phyloP scores from a whole-genome alignment of 768 basidiomycete genomes.

The Boletus reticulatus region DNA sequence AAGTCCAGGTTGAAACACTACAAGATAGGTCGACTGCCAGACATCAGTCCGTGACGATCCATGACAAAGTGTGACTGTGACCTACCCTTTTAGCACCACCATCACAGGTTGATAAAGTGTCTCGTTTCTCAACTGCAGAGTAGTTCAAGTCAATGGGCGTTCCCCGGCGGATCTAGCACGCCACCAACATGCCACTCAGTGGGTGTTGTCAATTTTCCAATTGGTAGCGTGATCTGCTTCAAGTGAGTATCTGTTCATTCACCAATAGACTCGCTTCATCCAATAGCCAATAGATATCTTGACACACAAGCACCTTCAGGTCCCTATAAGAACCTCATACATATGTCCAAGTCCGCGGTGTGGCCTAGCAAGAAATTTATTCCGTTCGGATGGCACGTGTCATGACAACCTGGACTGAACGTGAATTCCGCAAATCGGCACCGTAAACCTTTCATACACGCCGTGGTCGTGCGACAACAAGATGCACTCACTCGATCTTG shows the following conservation, averaged over 20 bases:
- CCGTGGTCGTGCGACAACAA: conserved; percentile 6
- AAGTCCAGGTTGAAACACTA: no score
- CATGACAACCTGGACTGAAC: neutral
- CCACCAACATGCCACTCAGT: neutral
- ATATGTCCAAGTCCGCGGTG: conserved; percentile 21
- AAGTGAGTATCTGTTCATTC: conserved; percentile 6
- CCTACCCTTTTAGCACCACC: no score
- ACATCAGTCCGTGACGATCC: no score
- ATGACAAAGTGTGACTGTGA: no score
- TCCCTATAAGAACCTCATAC: conserved; percentile 8
- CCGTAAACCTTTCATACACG: conserved; percentile 13
- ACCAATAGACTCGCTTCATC: conserved; percentile 3
- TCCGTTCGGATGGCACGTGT: neutral
- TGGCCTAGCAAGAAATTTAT: conserved; percentile 12
- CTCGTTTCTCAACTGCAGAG: no score
- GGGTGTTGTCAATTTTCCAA: neutral
- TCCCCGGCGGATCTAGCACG: neutral
- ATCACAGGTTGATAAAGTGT: no score
- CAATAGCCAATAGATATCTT: conserved; percentile 12
- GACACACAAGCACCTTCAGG: conserved; percentile 1
- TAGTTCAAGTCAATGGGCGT: neutral
- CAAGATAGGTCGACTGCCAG: no score
- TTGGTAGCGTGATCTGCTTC: neutral
- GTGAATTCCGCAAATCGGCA: conserved; percentile 11
- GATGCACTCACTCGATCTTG: conserved; percentile 5